Evolutionary conservation across 768 basidiomycete species (phyloP).

Genomic region (Panaeolus papilionaceus): DNA sequence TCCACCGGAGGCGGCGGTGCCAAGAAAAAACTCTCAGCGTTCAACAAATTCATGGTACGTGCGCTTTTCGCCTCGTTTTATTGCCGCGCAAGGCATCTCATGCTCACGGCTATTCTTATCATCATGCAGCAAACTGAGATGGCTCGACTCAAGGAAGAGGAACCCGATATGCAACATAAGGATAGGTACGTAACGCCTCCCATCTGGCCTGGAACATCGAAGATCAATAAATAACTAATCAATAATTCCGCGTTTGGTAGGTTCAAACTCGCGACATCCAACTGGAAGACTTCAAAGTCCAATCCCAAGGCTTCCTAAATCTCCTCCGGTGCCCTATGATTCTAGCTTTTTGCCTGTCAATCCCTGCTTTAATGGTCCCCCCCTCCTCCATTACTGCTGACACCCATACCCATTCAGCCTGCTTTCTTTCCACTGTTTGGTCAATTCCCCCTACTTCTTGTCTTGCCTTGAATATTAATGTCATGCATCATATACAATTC

Average conservation of each 20-base stretch:
- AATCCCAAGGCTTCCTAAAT: conserved; percentile 53
- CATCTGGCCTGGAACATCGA: conserved; percentile 19
- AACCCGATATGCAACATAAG: conserved; percentile 75
- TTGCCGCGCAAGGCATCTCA: conserved; percentile 1
- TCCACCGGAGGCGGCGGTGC: conserved; percentile 53
- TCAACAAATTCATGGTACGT: conserved; percentile 76
- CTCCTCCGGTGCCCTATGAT: conserved; percentile 10
- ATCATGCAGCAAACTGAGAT: conserved; percentile 71
- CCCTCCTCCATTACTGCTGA: background rate
- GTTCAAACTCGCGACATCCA: conserved; percentile 75
- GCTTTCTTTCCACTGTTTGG: background rate
- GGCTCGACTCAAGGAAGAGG: conserved; percentile 76
- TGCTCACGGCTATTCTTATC: conserved; percentile 19
- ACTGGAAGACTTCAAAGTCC: conserved; percentile 81
- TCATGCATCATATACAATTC: background rate
- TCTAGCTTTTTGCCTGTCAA: background rate
- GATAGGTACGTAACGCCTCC: conserved; percentile 60
- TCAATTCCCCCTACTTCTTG: conserved; percentile 11
- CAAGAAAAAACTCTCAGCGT: conserved; percentile 72
- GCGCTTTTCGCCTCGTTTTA: conserved; percentile 14
- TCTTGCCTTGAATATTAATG: conserved; percentile 20
- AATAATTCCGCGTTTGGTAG: conserved; percentile 38
- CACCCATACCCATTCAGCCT: background rate
- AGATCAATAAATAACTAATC: conserved; percentile 20
- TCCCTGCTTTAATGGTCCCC: background rate